These are phyloP conservation scores for Peniophora sp. DNA, from an alignment of 1,284 basidiomycete species.

Conservation along the genomic window DNA sequence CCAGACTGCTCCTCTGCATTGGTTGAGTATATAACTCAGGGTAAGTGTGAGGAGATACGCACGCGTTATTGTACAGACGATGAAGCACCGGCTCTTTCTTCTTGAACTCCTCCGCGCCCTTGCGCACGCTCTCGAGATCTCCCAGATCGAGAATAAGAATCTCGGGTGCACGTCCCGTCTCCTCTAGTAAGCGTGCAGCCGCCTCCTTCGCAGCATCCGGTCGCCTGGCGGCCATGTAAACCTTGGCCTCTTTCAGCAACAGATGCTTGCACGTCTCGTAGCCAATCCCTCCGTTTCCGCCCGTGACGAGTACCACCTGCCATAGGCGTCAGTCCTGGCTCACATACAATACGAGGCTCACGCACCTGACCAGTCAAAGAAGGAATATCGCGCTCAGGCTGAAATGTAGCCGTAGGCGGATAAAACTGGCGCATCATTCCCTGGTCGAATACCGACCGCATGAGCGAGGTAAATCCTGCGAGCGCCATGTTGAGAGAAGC, in stretches of 20 bases:
- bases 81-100: slow-evolving; percentile 36
- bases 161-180: slow-evolving; percentile 22
- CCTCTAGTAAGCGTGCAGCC: slow-evolving; percentile 30
- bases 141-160: slow-evolving; percentile 40
- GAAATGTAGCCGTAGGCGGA: too few species aligned
- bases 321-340: too few species aligned
- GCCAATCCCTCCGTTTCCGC: too few species aligned
- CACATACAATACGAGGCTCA: too few species aligned
- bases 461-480: too few species aligned
- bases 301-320: too few species aligned
- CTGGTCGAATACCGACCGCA: too few species aligned
- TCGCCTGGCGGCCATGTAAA: slow-evolving; percentile 41
- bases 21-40: not conserved
- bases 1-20: slow-evolving; percentile 39
- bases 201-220: slow-evolving; percentile 29
- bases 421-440: too few species aligned
- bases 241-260: slow-evolving; percentile 37
- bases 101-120: slow-evolving; percentile 31
- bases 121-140: slow-evolving; percentile 31
- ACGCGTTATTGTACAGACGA: slow-evolving; percentile 45
- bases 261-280: slow-evolving; percentile 12
- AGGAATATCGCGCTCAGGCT: too few species aligned
- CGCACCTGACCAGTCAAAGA: too few species aligned
- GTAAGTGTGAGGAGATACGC: not conserved
- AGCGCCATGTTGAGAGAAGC: too few species aligned